Evolutionary conservation across 192 early-diverging fungal species (phyloP).

Genomic region (Fimicolochytrium jonesii): DNA sequence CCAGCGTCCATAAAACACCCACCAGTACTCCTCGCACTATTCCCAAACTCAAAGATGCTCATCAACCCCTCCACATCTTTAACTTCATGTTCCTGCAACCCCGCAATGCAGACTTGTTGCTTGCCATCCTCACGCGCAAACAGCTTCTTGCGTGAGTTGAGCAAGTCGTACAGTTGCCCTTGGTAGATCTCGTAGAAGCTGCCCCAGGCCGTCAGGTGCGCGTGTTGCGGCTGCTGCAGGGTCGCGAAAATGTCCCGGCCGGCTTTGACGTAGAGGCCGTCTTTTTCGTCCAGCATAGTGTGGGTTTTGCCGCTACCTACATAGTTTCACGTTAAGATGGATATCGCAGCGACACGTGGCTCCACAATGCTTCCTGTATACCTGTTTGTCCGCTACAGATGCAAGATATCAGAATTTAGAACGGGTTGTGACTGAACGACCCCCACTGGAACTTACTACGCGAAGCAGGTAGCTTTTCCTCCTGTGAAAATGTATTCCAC

Average conservation of each 20-base stretch:
- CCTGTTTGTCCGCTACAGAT: too few relatives aligned
- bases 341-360: too few relatives aligned
- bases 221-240: conserved; percentile 63
- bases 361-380: too few relatives aligned
- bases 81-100: conserved; percentile 85
- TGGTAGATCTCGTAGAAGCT: conserved; percentile 98
- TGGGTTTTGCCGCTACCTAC: conserved; percentile 94
- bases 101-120: conserved; percentile 85
- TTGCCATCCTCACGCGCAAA: conserved; percentile 96
- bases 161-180: conserved; percentile 89
- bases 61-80: conserved; percentile 80
- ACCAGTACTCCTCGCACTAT: conserved; percentile 88
- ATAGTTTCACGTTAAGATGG: too few relatives aligned
- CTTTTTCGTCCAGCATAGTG: conserved; percentile 88
- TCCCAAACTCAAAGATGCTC: conserved; percentile 92
- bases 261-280: conserved; percentile 91
- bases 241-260: conserved; percentile 86
- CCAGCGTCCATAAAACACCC: not conserved
- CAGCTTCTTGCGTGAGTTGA: conserved; percentile 86
- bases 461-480: conserved; percentile 98
- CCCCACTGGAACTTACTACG: conserved; percentile 89
- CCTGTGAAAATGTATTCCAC: conserved; percentile 93
- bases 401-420: too few relatives aligned
- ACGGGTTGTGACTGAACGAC: too few relatives aligned
- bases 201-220: conserved; percentile 76